phyloP scores from a whole-genome alignment of 2,329 filamentous ascomycete species.

The Penicillium capsulatum region DNA sequence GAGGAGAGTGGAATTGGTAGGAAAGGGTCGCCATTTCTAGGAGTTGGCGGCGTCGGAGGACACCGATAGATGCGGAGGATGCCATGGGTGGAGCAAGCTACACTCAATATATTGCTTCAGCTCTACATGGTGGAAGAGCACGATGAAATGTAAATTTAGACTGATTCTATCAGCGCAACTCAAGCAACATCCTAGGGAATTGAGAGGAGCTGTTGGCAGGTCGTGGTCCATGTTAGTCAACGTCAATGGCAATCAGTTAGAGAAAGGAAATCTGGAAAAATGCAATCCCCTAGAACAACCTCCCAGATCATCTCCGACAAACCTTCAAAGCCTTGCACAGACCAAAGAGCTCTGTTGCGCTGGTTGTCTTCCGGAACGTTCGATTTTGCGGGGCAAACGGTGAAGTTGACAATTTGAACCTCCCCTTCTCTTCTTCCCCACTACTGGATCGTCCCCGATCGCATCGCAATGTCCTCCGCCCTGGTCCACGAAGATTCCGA shows the following conservation, averaged over 20 bases:
- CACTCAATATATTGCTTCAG: not conserved
- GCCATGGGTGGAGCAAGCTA: conserved; percentile 14
- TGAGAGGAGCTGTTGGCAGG: not conserved
- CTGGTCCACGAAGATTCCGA: conserved; percentile 57
- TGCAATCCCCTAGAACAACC: too few species aligned
- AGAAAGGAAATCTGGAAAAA: not conserved
- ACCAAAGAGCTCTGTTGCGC: too few species aligned
- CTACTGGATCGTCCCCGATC: conserved; percentile 5
- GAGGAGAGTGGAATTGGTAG: conserved; percentile 3
- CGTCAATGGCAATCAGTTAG: too few species aligned
- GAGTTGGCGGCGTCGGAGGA: conserved; percentile 32
- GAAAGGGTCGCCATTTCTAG: conserved; percentile 13
- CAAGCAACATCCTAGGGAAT: too few species aligned
- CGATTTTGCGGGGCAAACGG: conserved; percentile 26
- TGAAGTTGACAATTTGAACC: conserved; percentile 12
- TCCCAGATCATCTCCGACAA: too few species aligned
- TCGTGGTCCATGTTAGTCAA: not conserved
- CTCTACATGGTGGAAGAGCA: too few species aligned
- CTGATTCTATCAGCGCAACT: too few species aligned
- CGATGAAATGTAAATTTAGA: too few species aligned
- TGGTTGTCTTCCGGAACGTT: conserved; percentile 31
- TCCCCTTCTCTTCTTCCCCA: conserved; percentile 1
- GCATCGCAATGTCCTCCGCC: conserved; percentile 39
- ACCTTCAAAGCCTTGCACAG: too few species aligned
- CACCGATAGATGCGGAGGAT: conserved; percentile 31